Conservation (phyloP, 2,329 filamentous ascomycete genomes). For the Paecilomyces fulvus region DNA sequence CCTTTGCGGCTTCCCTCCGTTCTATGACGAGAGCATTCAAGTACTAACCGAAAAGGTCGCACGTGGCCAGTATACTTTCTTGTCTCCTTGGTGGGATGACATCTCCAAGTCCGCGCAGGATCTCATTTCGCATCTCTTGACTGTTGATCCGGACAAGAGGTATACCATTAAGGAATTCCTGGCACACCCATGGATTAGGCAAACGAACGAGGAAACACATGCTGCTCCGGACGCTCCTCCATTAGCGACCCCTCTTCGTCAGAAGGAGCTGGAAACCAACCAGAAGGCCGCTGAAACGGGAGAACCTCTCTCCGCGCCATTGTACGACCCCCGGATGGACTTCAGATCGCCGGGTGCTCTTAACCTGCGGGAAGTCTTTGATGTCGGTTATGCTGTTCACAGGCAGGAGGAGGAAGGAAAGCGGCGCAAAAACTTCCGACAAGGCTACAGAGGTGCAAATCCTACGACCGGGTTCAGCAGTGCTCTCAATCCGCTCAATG, state of each 20-base stretch:
- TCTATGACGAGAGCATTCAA: constrained; percentile 97
- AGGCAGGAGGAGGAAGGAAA: constrained; percentile 94
- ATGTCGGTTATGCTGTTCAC: constrained; percentile 96
- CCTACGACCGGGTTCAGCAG: constrained; percentile 50
- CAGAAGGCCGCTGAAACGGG: constrained; percentile 32
- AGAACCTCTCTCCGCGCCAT: constrained; percentile 43
- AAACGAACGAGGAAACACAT: constrained; percentile 58
- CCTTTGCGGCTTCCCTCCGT: constrained; percentile 93
- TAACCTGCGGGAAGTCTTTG: constrained; percentile 93
- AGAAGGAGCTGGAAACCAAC: constrained; percentile 53
- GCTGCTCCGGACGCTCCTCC: constrained; percentile 62
- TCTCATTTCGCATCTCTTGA: constrained; percentile 83
- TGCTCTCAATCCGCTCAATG: constrained; percentile 56
- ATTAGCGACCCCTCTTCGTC: constrained; percentile 60
- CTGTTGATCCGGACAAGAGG: constrained; percentile 89
- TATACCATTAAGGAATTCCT: constrained; percentile 92
- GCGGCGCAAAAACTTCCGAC: constrained; percentile 71
- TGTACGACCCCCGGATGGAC: constrained; percentile 63
- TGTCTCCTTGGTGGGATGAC: constrained; percentile 99
- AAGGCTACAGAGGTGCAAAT: constrained; percentile 55
- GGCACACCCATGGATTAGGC: constrained; percentile 84
- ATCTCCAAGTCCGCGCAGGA: constrained; percentile 94
- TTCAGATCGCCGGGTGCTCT: constrained; percentile 93
- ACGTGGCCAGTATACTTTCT: constrained; percentile 90
- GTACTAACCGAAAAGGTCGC: constrained; percentile 96